Conservation (phyloP, 2,329 filamentous ascomycete species). For the Phyllosticta citrichinensis region DNA sequence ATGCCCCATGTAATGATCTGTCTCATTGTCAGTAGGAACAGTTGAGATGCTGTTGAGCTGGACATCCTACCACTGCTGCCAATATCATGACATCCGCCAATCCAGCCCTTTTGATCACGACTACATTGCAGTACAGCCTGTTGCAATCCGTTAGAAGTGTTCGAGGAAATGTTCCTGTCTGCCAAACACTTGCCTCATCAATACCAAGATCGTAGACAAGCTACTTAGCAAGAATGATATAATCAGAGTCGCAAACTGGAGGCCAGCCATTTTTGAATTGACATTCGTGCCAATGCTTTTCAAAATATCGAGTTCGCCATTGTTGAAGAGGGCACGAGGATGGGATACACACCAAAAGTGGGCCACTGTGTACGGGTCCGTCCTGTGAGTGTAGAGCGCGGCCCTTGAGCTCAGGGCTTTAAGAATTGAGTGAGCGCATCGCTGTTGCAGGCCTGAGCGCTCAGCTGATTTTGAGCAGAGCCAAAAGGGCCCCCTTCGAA, state of each 20-base stretch:
- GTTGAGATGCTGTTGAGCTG: neutral
- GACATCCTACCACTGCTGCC: neutral
- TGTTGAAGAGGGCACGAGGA: neutral
- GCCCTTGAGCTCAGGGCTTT: neutral
- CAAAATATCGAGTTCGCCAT: neutral
- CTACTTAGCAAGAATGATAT: conserved; percentile 1
- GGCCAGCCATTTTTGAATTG: neutral
- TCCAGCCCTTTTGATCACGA: conserved; percentile 4
- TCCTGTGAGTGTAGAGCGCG: neutral
- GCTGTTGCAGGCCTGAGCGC: neutral
- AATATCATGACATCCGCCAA: conserved; percentile 2
- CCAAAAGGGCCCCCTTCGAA: neutral
- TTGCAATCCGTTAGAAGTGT: neutral
- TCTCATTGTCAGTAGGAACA: neutral
- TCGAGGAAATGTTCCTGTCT: neutral
- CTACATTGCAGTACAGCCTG: conserved; percentile 7
- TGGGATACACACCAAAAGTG: neutral
- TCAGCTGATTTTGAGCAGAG: neutral
- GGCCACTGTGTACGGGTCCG: neutral
- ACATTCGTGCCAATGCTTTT: neutral
- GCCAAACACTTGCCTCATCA: neutral
- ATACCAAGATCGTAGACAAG: conserved; percentile 4
- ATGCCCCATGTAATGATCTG: conserved; percentile 28
- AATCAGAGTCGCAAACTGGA: neutral
- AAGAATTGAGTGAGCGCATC: neutral